Evolutionary conservation across 1,284 basidiomycete genomes (phyloP).

Genomic region (Cutaneotrichosporon spelunceum): DNA sequence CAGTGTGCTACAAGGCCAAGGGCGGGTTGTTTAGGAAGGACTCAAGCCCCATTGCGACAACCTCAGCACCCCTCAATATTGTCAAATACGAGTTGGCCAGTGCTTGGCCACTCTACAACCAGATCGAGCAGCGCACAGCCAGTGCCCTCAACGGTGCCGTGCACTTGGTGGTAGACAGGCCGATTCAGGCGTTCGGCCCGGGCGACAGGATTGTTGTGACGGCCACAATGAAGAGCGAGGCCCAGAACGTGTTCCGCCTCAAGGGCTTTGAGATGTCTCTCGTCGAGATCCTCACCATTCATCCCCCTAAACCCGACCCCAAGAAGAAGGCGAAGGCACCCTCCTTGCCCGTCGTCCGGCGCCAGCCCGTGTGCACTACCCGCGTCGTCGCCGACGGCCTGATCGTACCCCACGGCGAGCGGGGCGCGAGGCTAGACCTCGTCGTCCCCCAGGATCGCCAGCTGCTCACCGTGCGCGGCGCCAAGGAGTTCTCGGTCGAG

Average conservation of each 20-base stretch:
- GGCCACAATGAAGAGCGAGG: constrained; percentile 60
- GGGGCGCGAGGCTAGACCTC: constrained; percentile 66
- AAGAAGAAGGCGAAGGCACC: constrained; percentile 57
- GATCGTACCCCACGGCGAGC: constrained; percentile 65
- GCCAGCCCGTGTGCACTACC: constrained; percentile 3
- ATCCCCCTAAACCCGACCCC: constrained; percentile 38
- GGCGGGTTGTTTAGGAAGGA: constrained; percentile 70
- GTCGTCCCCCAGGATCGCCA: constrained; percentile 66
- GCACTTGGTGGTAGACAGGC: constrained; percentile 65
- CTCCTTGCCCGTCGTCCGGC: constrained; percentile 58
- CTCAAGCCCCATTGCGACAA: constrained; percentile 61
- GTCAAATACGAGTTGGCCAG: constrained; percentile 87
- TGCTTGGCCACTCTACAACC: constrained; percentile 80
- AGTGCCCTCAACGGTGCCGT: constrained; percentile 60
- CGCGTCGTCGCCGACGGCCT: constrained; percentile 55
- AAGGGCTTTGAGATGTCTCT: constrained; percentile 76
- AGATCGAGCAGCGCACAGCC: constrained; percentile 68
- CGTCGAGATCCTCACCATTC: constrained; percentile 61
- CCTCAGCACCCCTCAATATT: constrained; percentile 66
- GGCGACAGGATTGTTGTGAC: constrained; percentile 71
- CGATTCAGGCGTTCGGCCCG: constrained; percentile 72
- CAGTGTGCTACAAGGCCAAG: constrained; percentile 76
- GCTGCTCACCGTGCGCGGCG: constrained; percentile 69
- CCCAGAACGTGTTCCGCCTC: constrained; percentile 58
- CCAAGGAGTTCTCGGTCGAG: constrained; percentile 73